A percentile compares a stretch with the other conserved stretches of the same genome.
These are phyloP conservation scores for Solanum virginianum DNA, from an alignment of 257 asterid genomes.

Conservation along the genomic window DNA sequence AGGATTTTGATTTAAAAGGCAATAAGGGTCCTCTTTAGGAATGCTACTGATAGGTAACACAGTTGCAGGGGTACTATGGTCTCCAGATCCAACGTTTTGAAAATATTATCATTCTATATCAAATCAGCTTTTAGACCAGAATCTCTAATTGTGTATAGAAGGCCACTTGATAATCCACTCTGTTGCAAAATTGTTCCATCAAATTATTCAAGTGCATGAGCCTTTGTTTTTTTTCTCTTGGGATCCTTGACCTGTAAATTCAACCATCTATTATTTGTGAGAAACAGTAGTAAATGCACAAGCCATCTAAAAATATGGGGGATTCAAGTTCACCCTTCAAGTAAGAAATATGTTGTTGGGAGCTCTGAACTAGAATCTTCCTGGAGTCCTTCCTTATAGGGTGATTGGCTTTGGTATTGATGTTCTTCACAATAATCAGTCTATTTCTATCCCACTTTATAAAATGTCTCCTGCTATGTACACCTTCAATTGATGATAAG, in stretches of 20 bases:
- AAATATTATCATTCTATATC: neutral
- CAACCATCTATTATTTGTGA: neutral
- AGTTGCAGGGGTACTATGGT: neutral
- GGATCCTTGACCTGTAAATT: conserved; percentile 2
- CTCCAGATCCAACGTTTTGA: neutral
- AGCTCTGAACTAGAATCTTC: neutral
- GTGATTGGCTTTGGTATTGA: too few relatives aligned
- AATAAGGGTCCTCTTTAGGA: neutral
- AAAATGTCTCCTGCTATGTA: too few relatives aligned
- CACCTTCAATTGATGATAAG: neutral
- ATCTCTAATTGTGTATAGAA: neutral
- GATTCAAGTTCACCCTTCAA: neutral
- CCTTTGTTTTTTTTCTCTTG: neutral
- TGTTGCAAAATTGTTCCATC: neutral
- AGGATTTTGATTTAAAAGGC: conserved; percentile 48
- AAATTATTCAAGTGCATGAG: neutral
- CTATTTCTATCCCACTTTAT: too few relatives aligned
- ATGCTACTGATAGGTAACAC: neutral
- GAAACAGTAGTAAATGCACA: neutral
- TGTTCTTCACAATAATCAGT: too few relatives aligned
- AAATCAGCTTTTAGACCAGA: neutral
- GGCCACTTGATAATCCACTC: neutral
- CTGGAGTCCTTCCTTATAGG: too few relatives aligned
- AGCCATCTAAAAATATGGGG: neutral
- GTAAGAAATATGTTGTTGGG: neutral